Conservation (phyloP, 495 filamentous ascomycete genomes). For the Pseudoneurospora amorphoporcata region DNA sequence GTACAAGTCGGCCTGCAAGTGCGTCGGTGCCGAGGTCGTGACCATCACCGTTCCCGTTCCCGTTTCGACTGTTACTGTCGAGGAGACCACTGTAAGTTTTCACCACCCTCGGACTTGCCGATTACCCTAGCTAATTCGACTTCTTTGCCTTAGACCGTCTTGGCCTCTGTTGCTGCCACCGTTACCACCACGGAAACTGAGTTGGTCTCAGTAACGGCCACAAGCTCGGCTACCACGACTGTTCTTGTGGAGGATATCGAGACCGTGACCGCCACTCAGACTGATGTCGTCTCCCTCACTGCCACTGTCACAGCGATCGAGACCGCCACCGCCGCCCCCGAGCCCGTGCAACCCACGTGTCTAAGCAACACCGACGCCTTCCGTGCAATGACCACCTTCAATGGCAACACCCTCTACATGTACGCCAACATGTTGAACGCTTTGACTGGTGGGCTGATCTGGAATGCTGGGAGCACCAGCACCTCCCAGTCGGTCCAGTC, state of each 20-base stretch:
- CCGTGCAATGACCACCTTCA: not conserved
- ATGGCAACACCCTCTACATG: not conserved
- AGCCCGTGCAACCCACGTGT: slow-evolving; percentile 1
- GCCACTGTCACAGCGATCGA: slow-evolving; percentile 1
- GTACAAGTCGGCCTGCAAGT: slow-evolving; percentile 10
- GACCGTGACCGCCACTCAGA: slow-evolving; percentile 1
- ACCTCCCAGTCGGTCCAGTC: not conserved
- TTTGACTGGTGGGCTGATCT: not conserved
- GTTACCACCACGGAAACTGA: slow-evolving; percentile 1
- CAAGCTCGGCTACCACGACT: not conserved
- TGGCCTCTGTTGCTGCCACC: not conserved
- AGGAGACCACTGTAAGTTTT: not conserved
- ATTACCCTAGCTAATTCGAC: not conserved
- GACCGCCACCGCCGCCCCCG: slow-evolving; percentile 2
- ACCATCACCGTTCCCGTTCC: slow-evolving; percentile 1
- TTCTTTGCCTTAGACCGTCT: not conserved
- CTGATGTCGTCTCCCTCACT: slow-evolving; percentile 1
- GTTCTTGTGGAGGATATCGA: not conserved
- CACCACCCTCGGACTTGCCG: not conserved
- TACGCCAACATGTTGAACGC: slow-evolving; percentile 6
- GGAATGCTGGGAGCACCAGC: not conserved
- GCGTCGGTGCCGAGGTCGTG: slow-evolving; percentile 2
- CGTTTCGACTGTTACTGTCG: slow-evolving; percentile 2
- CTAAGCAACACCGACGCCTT: not conserved
- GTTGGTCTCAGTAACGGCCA: not conserved